Evolutionary conservation across 1,284 basidiomycete species (phyloP).

Genomic region (Vanrija pseudolonga): DNA sequence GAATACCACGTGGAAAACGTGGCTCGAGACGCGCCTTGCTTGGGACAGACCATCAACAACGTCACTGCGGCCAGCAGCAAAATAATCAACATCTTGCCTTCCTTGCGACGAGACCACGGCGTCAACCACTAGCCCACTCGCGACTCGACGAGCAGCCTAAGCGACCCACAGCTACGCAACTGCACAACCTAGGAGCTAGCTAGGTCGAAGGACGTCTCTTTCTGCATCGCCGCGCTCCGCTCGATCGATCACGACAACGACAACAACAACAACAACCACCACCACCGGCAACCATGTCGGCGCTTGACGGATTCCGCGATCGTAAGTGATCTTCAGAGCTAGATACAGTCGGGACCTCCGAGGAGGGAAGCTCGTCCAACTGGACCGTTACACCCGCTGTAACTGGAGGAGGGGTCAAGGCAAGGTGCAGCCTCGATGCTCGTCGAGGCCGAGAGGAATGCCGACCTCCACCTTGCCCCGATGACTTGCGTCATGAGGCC

Average conservation of each 20-base stretch:
- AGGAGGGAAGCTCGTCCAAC: too few relatives aligned
- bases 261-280: neutral
- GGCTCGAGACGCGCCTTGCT: neutral
- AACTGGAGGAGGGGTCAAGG: too few relatives aligned
- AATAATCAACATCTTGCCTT: too few relatives aligned
- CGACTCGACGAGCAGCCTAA: neutral
- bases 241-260: neutral
- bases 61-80: too few relatives aligned
- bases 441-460: too few relatives aligned
- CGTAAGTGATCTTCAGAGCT: conserved; percentile 35
- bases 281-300: conserved; percentile 26
- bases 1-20: neutral
- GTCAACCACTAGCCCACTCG: neutral
- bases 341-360: too few relatives aligned
- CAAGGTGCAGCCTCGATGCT: too few relatives aligned
- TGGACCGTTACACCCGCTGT: too few relatives aligned
- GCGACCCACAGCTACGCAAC: too few relatives aligned
- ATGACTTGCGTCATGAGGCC: neutral
- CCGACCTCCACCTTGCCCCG: too few relatives aligned
- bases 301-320: conserved; percentile 42
- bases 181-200: neutral
- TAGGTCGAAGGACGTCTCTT: neutral
- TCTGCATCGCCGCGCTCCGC: neutral
- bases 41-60: too few relatives aligned
- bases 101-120: neutral